Conservation (phyloP, 2,329 filamentous ascomycete genomes). For the Lizonia empirigonia region DNA sequence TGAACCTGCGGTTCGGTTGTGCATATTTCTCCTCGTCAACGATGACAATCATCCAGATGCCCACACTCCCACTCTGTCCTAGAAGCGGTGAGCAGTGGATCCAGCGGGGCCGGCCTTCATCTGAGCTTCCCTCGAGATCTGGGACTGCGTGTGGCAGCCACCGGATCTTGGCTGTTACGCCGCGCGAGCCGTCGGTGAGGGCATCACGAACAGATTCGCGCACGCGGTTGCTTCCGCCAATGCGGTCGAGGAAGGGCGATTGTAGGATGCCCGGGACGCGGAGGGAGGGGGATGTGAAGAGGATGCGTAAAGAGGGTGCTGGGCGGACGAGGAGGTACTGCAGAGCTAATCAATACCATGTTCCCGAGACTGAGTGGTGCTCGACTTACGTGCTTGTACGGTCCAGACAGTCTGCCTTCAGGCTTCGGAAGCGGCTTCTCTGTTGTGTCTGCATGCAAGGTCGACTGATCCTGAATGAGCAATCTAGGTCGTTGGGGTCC, state of each 20-base stretch:
- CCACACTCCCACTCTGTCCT: slow-evolving; percentile 69
- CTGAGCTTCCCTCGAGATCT: slow-evolving; percentile 52
- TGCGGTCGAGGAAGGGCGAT: slow-evolving; percentile 55
- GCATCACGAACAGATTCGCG: slow-evolving; percentile 63
- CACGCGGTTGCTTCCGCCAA: slow-evolving; percentile 58
- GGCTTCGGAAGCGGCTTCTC: slow-evolving; percentile 23
- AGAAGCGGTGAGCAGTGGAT: slow-evolving; percentile 77
- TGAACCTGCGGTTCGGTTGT: slow-evolving; percentile 32
- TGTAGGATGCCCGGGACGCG: slow-evolving; percentile 57
- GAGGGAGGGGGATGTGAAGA: slow-evolving; percentile 57
- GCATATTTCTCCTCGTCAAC: slow-evolving; percentile 60
- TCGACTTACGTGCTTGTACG: slow-evolving; percentile 62
- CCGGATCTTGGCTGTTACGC: slow-evolving; percentile 75
- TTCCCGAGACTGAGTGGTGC: neutral
- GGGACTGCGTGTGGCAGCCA: slow-evolving; percentile 60
- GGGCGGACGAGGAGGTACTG: slow-evolving; percentile 57
- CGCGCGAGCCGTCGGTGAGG: slow-evolving; percentile 66
- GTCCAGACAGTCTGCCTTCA: slow-evolving; percentile 50
- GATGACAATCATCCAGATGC: slow-evolving; percentile 79
- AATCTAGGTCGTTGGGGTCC: slow-evolving; percentile 51
- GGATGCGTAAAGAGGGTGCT: slow-evolving; percentile 55
- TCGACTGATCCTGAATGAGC: slow-evolving; percentile 55
- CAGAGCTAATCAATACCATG: slow-evolving; percentile 7
- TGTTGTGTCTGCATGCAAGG: slow-evolving; percentile 31
- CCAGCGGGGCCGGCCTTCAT: slow-evolving; percentile 70